Percentiles rank a stretch among this genome's conserved stretches.
These are phyloP conservation scores for Penicillium aurantiogriseum DNA, from an alignment of 2,329 filamentous ascomycete genomes.

Conservation along the genomic window DNA sequence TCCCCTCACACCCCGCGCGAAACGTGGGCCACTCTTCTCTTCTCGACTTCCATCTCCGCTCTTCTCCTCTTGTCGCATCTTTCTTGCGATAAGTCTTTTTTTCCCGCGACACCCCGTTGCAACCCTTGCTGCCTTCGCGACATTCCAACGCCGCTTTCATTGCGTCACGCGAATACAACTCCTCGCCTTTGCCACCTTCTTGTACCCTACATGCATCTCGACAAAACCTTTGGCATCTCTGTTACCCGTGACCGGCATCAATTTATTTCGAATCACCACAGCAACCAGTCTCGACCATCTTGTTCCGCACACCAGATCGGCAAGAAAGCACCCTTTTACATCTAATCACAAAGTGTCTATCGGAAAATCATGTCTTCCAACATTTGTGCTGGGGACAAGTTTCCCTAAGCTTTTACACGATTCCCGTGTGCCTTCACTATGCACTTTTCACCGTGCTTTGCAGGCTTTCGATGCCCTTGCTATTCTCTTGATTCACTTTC, in stretches of 20 bases:
- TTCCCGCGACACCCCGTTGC: neutral
- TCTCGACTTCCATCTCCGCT: slow-evolving; percentile 8
- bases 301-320: neutral
- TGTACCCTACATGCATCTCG: slow-evolving; percentile 5
- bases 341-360: slow-evolving; percentile 3
- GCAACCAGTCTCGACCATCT: neutral
- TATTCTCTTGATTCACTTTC: slow-evolving; percentile 5
- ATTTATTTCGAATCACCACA: neutral
- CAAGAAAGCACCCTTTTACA: slow-evolving; percentile 4
- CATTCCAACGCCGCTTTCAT: slow-evolving; percentile 23
- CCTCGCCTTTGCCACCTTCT: slow-evolving; percentile 1
- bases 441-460: slow-evolving; percentile 29
- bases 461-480: slow-evolving; percentile 35
- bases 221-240: neutral
- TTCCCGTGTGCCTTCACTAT: slow-evolving; percentile 31
- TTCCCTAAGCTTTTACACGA: slow-evolving; percentile 28
- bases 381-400: slow-evolving; percentile 26
- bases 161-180: slow-evolving; percentile 14
- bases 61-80: neutral
- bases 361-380: slow-evolving; percentile 26
- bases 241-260: neutral
- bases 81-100: neutral
- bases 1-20: slow-evolving; percentile 23
- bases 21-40: slow-evolving; percentile 20
- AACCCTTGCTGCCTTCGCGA: neutral